Evolutionary conservation across 768 basidiomycete species (phyloP), one percentile per base, ranked within the genome.

Genomic region (Fomitopsis serialis): DNA sequence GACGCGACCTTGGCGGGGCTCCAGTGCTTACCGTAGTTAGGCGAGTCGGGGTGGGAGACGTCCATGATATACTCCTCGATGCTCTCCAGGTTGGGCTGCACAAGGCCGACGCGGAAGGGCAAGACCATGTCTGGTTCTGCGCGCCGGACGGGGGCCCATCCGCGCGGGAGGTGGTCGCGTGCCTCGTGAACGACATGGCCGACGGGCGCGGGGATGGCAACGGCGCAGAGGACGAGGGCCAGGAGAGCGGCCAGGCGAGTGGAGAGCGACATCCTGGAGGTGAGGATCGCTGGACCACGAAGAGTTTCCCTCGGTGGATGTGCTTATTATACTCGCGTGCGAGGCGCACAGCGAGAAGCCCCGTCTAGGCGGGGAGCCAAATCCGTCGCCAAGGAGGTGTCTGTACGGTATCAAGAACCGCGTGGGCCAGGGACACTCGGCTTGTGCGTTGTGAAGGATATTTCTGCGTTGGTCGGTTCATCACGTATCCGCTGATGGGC

Each of bases 21-120:
- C 71, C 75, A 79, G 59, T 81, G 79, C 45, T 75, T 64, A 2
- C 79, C 78, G 58, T 80, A 82, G 58, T 67, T 68, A 4, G 69
- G 68, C 0, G 79, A 80, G 25, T 74, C 73, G 1, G 79, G 78
- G 53, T 80, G 73, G 3, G 79, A 75, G 15, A 81, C 75, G 27
- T 71, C 72, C 58, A 73, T 63, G 23, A 82, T 72, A 48, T 73
- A 65, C 8, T 72, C 69, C 57, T 78, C 77, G 46, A 81, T 61
- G 0, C 66, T 65, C 42, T 75, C 64, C 48, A 78, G 63, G 54
- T 80, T 77, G 46, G 63, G 62, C 59, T 81, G 79, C 17, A 68
- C 60, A 23, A 82, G 71, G 25, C 75, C 79, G 50, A 81, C 71
- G 35, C 75, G 74, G 61, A 81, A 67, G 13, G 77, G 76, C 13